phyloP scores from a whole-genome alignment of 805 yeast genomes.

The Schizosaccharomyces lindneri region DNA sequence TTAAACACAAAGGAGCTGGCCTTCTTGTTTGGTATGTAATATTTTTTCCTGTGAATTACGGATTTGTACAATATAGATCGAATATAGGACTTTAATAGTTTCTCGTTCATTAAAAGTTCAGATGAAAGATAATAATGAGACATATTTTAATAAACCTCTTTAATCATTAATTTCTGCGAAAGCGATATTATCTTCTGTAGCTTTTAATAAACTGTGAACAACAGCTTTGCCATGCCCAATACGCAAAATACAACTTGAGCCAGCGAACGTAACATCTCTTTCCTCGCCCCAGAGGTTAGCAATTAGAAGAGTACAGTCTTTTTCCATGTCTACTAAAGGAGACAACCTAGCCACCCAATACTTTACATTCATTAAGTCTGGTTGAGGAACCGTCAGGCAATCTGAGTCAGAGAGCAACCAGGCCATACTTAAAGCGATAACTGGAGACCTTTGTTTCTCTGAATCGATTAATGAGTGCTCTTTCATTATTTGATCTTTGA shows the following conservation, averaged over 20 bases:
- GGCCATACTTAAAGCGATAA: background rate
- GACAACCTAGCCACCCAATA: background rate
- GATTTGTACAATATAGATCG: too few relatives aligned
- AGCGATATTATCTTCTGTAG: background rate
- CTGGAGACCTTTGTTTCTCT: background rate
- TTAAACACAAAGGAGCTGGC: background rate
- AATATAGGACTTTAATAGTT: too few relatives aligned
- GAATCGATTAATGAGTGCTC: background rate
- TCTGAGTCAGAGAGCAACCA: background rate
- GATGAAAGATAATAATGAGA: too few relatives aligned
- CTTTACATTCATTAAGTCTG: background rate
- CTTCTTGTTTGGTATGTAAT: conserved; percentile 2
- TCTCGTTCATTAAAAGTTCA: too few relatives aligned
- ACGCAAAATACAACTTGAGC: background rate
- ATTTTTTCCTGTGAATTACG: background rate
- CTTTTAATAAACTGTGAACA: background rate
- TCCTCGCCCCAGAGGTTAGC: background rate
- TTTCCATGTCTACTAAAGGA: background rate
- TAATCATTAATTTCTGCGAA: background rate
- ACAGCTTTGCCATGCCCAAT: background rate
- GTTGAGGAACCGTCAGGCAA: background rate
- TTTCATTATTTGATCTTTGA: background rate
- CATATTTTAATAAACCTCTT: background rate
- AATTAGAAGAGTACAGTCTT: background rate
- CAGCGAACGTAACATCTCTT: background rate